Evolutionary conservation across 345 rosid species (phyloP).

Genomic region (Abelmoschus esculentus): DNA sequence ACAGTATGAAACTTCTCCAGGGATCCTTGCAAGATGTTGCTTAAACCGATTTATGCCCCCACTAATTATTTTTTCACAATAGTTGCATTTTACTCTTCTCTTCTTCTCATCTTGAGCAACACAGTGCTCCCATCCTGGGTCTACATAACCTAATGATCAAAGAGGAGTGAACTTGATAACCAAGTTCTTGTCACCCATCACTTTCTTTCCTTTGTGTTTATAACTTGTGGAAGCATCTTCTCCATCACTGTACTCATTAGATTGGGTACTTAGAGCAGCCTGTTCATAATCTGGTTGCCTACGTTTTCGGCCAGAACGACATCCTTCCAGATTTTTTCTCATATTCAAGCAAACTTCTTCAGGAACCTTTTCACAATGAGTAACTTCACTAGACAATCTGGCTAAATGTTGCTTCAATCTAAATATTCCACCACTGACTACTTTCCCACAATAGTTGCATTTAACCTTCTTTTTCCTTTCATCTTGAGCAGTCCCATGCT

Average conservation of each 20-base stretch:
- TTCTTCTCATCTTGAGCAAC: slow-evolving; percentile 74
- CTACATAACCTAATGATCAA: slow-evolving; percentile 66
- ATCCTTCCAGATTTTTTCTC: slow-evolving; percentile 61
- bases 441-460: slow-evolving; percentile 73
- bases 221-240: slow-evolving; percentile 28
- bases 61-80: slow-evolving; percentile 60
- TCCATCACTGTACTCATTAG: slow-evolving; percentile 29
- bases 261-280: slow-evolving; percentile 33
- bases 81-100: slow-evolving; percentile 69
- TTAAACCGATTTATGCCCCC: slow-evolving; percentile 81
- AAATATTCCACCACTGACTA: slow-evolving; percentile 77
- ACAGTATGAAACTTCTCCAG: slow-evolving; percentile 73
- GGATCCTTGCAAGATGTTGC: slow-evolving; percentile 76
- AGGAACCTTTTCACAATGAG: slow-evolving; percentile 67
- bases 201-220: slow-evolving; percentile 45
- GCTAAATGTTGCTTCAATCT: slow-evolving; percentile 78
- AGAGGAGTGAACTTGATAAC: slow-evolving; percentile 33
- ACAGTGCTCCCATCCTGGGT: slow-evolving; percentile 85
- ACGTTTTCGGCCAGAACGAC: slow-evolving; percentile 47
- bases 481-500: slow-evolving; percentile 75
- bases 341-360: slow-evolving; percentile 54
- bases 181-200: slow-evolving; percentile 39
- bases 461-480: slow-evolving; percentile 74
- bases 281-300: slow-evolving; percentile 45
- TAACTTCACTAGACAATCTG: slow-evolving; percentile 68